A percentile compares a stretch with the other conserved stretches of the same genome.
Evolutionary conservation across 345 rosid species (phyloP).

Genomic region (Microcos paniculata): DNA sequence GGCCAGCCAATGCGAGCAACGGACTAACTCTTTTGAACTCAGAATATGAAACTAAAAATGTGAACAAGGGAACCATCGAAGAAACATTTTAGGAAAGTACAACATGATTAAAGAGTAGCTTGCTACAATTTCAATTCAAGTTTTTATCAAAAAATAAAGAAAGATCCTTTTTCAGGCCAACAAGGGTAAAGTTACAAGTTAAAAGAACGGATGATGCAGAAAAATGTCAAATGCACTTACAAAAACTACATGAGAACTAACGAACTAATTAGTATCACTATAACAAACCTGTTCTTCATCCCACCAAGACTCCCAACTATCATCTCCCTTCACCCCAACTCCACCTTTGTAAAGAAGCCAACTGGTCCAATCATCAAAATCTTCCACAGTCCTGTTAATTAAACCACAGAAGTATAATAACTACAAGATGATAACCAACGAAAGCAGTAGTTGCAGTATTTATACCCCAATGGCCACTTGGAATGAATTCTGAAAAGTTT

Average conservation of each 20-base stretch:
- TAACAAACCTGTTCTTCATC: slow-evolving; percentile 86
- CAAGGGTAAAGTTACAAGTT: too few species aligned
- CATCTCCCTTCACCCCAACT: slow-evolving; percentile 95
- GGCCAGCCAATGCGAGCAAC: not conserved
- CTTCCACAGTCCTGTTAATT: slow-evolving; percentile 84
- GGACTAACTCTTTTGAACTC: not conserved
- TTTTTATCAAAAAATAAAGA: too few species aligned
- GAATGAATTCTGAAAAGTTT: not conserved
- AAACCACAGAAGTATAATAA: slow-evolving; percentile 9
- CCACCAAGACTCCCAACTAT: slow-evolving; percentile 99
- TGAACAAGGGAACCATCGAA: not conserved
- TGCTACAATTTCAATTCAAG: too few species aligned
- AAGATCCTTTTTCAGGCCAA: too few species aligned
- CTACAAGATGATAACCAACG: not conserved
- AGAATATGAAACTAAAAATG: not conserved
- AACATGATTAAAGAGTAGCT: too few species aligned
- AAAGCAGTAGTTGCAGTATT: not conserved
- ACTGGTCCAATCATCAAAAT: slow-evolving; percentile 94
- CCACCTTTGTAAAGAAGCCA: slow-evolving; percentile 99
- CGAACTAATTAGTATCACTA: not conserved
- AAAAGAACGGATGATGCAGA: not conserved
- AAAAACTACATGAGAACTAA: not conserved
- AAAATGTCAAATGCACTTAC: not conserved
- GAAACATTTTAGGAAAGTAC: not conserved
- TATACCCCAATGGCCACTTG: not conserved